Conservation (phyloP, 345 rosid genomes). For the Acer saccharum region DNA sequence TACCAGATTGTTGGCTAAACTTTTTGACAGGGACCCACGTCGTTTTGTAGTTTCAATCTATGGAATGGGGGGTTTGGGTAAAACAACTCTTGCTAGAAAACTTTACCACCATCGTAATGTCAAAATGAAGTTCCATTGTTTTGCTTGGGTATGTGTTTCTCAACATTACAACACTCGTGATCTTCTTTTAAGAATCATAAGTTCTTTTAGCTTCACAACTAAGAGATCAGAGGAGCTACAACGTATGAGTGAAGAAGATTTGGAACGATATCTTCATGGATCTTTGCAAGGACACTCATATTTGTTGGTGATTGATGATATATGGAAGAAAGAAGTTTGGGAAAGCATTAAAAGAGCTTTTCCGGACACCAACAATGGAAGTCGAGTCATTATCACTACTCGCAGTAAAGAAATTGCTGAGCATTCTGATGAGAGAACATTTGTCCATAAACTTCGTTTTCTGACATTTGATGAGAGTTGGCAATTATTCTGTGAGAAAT, state of each 20-base stretch:
- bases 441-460: slow-evolving; percentile 19
- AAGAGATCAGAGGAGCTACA: not conserved
- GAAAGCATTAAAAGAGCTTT: slow-evolving; percentile 24
- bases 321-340: slow-evolving; percentile 31
- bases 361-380: slow-evolving; percentile 24
- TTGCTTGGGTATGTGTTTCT: no score
- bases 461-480: slow-evolving; percentile 21
- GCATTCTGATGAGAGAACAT: slow-evolving; percentile 15
- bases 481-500: slow-evolving; percentile 27
- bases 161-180: no score
- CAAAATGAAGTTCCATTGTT: no score
- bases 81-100: no score
- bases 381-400: slow-evolving; percentile 31
- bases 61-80: no score
- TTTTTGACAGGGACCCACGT: no score
- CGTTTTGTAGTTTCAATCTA: no score
- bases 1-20: no score
- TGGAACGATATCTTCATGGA: slow-evolving; percentile 14
- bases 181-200: no score
- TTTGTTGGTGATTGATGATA: slow-evolving; percentile 30
- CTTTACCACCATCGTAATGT: no score
- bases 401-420: slow-evolving; percentile 21
- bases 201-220: not conserved
- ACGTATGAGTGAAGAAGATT: not conserved
- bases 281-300: slow-evolving; percentile 14